A percentile compares a stretch with the other conserved stretches of the same genome.
Conservation (phyloP, 352 stramenopile species). For the Pythium periplocum region DNA sequence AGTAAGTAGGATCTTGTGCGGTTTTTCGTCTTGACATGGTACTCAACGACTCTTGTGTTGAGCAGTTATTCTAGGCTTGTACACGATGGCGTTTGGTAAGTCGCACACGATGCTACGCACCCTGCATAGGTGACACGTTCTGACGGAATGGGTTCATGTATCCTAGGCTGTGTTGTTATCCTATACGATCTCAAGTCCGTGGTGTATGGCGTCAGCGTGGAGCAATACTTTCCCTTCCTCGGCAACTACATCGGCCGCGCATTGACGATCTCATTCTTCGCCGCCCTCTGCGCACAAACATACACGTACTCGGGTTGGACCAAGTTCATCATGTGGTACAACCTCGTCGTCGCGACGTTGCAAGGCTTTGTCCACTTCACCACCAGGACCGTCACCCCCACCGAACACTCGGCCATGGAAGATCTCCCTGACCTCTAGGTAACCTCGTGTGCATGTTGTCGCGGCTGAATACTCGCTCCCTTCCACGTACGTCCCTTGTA, state of each 20-base stretch:
- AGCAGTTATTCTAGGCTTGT: slow-evolving; percentile 64
- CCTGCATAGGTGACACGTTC: neutral
- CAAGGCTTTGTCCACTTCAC: slow-evolving; percentile 82
- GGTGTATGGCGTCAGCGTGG: slow-evolving; percentile 75
- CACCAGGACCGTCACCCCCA: slow-evolving; percentile 61
- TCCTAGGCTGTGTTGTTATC: slow-evolving; percentile 57
- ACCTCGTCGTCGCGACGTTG: slow-evolving; percentile 64
- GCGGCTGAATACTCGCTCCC: too few species aligned
- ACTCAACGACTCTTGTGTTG: slow-evolving; percentile 8
- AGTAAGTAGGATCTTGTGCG: slow-evolving; percentile 24
- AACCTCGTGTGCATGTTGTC: neutral
- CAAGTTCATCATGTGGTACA: slow-evolving; percentile 69
- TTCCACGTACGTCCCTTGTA: too few species aligned
- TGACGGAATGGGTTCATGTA: neutral
- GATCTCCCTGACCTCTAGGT: slow-evolving; percentile 55
- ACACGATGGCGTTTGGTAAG: slow-evolving; percentile 83
- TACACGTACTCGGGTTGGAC: slow-evolving; percentile 68
- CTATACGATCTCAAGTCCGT: slow-evolving; percentile 84
- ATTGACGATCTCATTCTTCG: slow-evolving; percentile 77
- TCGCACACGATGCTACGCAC: neutral
- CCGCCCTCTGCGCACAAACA: slow-evolving; percentile 63
- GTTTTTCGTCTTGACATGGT: neutral
- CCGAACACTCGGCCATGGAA: slow-evolving; percentile 50
- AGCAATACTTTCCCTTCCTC: slow-evolving; percentile 83
- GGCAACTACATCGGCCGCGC: slow-evolving; percentile 84